Evolutionary conservation across 495 filamentous ascomycete genomes (phyloP), one percentile per base, ranked within the genome.

Genomic region (Collariella sp.): DNA sequence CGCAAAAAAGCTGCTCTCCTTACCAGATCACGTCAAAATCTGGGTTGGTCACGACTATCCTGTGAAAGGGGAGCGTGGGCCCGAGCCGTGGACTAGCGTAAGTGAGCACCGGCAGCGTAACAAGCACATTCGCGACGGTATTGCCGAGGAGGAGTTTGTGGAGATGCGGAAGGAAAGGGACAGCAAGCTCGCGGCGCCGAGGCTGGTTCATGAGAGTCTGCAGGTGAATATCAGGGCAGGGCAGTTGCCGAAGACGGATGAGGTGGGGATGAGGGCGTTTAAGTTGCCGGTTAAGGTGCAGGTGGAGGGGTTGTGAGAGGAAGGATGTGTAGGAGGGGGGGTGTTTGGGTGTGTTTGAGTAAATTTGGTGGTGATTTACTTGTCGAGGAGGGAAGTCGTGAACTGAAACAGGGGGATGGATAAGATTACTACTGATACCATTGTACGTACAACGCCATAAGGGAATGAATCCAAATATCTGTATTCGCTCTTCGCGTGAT

Each of bases 181-280:
- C 67, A 56, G 59, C 9, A 42, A 26, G 11, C 50, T 84, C 20
- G 63, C 59, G 7, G 77, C 68, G 41, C 81, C 81, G 7, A 70
- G 66, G 38, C 55, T 83, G 61, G 56, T 84, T 26, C 74, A 82
- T 62, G 75, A 73, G 56, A 69, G 77, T 7, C 57, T 84, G 63
- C 81, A 84, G 65, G 46, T 83, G 5, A 84, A 84, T 63, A 75
- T 83, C 34, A 67, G 80, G 5, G 81, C 62, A 6, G 81, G 81
- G 0, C 54, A 62, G 42, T 51, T 83, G 46, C 79, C 79, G 9
- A 46, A 36, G 24, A 35, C 48, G 12, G 68, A 63, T 18, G 63
- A 62, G 26, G 56, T 46, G 1, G 75, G 74, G 0, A 56, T 68
- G 43, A 56, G 70, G 41, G 57, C 78, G 50, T 54, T 79, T 40